Evolutionary conservation across 2,329 filamentous ascomycete genomes (phyloP), one percentile per base, ranked within the genome.

Genomic region (Claviceps fusiformis): DNA sequence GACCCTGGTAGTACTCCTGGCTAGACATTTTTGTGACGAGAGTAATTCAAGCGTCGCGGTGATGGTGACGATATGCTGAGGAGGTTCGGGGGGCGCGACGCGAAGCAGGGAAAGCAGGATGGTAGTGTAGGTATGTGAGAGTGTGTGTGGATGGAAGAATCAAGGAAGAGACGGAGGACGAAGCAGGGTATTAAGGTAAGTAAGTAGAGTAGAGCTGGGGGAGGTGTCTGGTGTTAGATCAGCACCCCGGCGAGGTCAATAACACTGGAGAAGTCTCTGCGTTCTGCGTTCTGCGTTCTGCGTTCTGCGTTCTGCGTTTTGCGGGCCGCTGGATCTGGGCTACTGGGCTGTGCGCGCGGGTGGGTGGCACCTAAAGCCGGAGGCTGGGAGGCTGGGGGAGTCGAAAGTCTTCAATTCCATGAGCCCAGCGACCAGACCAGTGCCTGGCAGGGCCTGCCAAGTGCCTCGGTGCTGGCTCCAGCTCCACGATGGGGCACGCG

Each of bases 1-100:
- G 65, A 52, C 65, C 63, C 57, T 67, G 62, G 63, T 73, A 73
- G 65, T 73, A 73, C 39, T 73, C 71, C 58, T 72, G 65, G 62
- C 64, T 70, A 52, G 71, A 68, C 71, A 73, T 19, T 73, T 56
- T 44, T 62, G 24, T 13, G 24, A 37, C 15, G 48, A 27, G 33
- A 24, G 48, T 15, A 13, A 27, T 11, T 48, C 29, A 17, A 7
- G 44, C 8, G 24, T 29, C 44, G 24, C 44, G 44, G 11, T 7
- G 44, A 29, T 17, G 44, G 44, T 15, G 24, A 29, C 17, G 44
- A 8, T 13, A 46, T 27, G 24, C 6, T 37, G 6, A 24, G 24
- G 27, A 10, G 43, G 19, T 19, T 15, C 10, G 43, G n/a, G 19
- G 11, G 43, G 13, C 10, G 27, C 44, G 29, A 29, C 5, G 44